A percentile compares a stretch with the other conserved stretches of the same genome.
phyloP scores from a whole-genome alignment of 116 monocot species.

The Thalassia testudinum region DNA sequence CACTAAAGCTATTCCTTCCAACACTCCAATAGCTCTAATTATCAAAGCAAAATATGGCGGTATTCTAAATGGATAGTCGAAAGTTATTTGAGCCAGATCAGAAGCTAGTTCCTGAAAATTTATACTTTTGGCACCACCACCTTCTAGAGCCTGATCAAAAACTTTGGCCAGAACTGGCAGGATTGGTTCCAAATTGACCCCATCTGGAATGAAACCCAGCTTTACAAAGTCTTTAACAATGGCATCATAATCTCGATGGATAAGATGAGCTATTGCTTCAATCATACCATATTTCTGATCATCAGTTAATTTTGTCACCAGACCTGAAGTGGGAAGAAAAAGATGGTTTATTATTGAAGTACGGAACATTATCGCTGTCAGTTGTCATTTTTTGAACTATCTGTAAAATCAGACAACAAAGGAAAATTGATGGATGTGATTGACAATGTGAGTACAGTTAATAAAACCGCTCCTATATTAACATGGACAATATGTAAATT shows the following conservation, averaged over 20 bases:
- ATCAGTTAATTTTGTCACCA: constrained; percentile 90
- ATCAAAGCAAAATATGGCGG: constrained; percentile 99
- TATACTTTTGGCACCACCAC: constrained; percentile 94
- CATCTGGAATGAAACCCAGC: constrained; percentile 95
- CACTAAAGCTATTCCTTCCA: constrained; percentile 96
- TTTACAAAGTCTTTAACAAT: constrained; percentile 98
- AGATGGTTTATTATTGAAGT: too few species aligned
- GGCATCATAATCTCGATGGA: constrained; percentile 91
- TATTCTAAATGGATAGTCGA: constrained; percentile 97
- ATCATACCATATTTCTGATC: constrained; percentile 99
- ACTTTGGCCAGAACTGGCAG: constrained; percentile 91
- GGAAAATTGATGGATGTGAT: too few species aligned
- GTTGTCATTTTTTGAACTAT: too few species aligned
- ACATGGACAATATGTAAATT: too few species aligned
- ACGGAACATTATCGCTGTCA: too few species aligned
- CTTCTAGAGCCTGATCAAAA: constrained; percentile 99
- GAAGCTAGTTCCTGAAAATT: constrained; percentile 96
- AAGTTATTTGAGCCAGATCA: constrained; percentile 94
- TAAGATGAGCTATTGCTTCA: constrained; percentile 93
- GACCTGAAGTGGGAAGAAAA: constrained; percentile 32
- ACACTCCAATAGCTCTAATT: constrained; percentile 95
- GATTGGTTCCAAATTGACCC: constrained; percentile 91
- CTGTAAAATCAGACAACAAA: too few species aligned
- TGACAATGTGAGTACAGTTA: too few species aligned
- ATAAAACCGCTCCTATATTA: too few species aligned